Evolutionary conservation across 148 eudicot species (phyloP), one percentile per base, ranked within the genome.

Genomic region (Rhododendron henanense): DNA sequence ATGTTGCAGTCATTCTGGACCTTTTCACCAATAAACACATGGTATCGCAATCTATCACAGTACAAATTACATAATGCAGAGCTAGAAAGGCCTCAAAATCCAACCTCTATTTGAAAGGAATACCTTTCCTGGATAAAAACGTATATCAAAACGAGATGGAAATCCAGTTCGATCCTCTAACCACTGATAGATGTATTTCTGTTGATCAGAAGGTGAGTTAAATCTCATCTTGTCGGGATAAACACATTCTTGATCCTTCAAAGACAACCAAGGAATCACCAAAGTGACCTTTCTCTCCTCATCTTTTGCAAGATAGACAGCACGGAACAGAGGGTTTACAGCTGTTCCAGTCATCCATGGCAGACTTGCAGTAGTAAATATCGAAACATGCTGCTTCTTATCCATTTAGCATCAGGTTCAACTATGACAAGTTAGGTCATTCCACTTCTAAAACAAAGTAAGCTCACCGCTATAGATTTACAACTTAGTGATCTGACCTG

Each of bases 271-370:
- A 73, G 99, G 99, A 90, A 96, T 91, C 10, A 94, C 98, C 89
- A 96, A 88, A 57, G 96, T 95, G 85, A 96, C 95, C 85, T 89
- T 92, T 80, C 92, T 89, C 80, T 86, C 87, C 19, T 85, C 95
- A 73, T 90, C 92, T 90, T 95, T 94, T 45, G 94, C 95, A 73
- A 96, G 94, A 92, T 95, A 96, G 21, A 92, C 96, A 74, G 98
- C 99, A 88, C 99, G 98, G 79, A 96, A 96, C 55, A 96, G 89
- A 82, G 99, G 99, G 85, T 96, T 96, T 44, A 96, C 98, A 82
- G 99, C 93, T 45, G 99, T 96, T 81, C 99, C 98, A 39, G 99
- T 96, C 95, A 96, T 91, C 99, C 99, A 96, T 90, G 99, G 99
- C 84, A 96, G 91, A 92, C 99, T 96, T 81, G 98, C 99, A 63